Evolutionary conservation across 768 basidiomycete genomes (phyloP).

Genomic region (Trametes sanguinea): DNA sequence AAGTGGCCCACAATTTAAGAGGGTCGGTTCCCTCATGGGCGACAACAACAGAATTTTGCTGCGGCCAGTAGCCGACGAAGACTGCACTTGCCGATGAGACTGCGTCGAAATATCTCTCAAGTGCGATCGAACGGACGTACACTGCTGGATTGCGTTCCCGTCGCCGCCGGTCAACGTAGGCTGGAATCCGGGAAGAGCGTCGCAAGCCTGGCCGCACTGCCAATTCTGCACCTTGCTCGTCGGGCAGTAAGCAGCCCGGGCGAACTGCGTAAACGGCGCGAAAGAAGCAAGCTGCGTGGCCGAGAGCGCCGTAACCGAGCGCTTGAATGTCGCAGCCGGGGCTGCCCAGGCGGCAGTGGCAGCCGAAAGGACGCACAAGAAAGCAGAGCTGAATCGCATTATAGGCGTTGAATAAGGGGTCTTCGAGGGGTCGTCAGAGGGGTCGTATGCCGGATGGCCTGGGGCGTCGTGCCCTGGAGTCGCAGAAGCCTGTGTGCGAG

Average conservation of each 20-base stretch:
- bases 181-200: slow-evolving; percentile 43
- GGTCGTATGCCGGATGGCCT: neutral
- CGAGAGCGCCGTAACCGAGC: slow-evolving; percentile 31
- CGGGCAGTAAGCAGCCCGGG: slow-evolving; percentile 58
- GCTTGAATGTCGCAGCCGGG: slow-evolving; percentile 1
- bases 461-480: neutral
- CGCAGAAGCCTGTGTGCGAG: slow-evolving; percentile 3
- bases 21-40: slow-evolving; percentile 66
- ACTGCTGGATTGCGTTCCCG: slow-evolving; percentile 49
- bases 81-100: slow-evolving; percentile 32
- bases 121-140: slow-evolving; percentile 32
- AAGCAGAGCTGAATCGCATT: slow-evolving; percentile 9
- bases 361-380: slow-evolving; percentile 3
- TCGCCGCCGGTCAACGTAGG: slow-evolving; percentile 52
- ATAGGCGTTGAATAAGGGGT: neutral
- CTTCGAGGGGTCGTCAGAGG: neutral
- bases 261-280: slow-evolving; percentile 52
- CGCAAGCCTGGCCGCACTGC: slow-evolving; percentile 51
- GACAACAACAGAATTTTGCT: slow-evolving; percentile 52
- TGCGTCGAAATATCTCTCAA: neutral
- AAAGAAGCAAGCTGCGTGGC: slow-evolving; percentile 39
- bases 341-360: neutral
- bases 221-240: slow-evolving; percentile 41
- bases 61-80: slow-evolving; percentile 61
- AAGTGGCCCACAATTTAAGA: slow-evolving; percentile 45